Base-by-base conservation (phyloP, 169 alveolate genomes). In the Plasmodium coatneyi region DNA sequence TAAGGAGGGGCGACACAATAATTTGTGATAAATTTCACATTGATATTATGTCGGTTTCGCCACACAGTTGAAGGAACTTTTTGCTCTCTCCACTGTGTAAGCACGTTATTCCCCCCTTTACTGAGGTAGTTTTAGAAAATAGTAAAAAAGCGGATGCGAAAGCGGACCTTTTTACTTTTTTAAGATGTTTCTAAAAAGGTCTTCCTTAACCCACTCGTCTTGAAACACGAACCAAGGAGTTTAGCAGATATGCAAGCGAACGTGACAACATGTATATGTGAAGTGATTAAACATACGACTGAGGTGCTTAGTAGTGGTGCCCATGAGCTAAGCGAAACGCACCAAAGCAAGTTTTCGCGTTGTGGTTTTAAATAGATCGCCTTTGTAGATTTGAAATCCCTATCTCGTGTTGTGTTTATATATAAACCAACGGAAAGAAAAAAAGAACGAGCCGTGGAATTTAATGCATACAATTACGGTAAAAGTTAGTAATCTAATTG, bases 201-300 rank as follows among this genome's bases (percentile, higher is more conserved):
- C 80, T 52, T 82, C 71, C 30, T 36, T 56, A 82, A 56, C 72
- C 82, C 30, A 10, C 52, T 41, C 93, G 71, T 32, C 80, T 87
- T 78, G 93, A 49, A 32, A 87, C 90, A 34, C 54, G 93, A 66
- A 76, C 83, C 83, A 76, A 76, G 83, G 83, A 76, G 83, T 76
- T 32, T 76, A 76, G 43, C 60, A 76, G n/a, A 76, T 36, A 19
- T 41, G 83, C 83, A 76, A 76, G 83, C 60, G 49, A 36, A 76
- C 60, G 32, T 41, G 70, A 4, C 0, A 5, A 25, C 5, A 25
- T 32, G 1, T n/a, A 34, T 22, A 30, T 19, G n/a, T 41, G 56
- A 46, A 76, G 5, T 36, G 25, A 30, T 25, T 25, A 34, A 76
- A 76, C 25, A 76, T n/a, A 41, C 32, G 70, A 7, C 60, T 36